Conservation (phyloP, 2,329 filamentous ascomycete species). For the Neonectria coccinea region DNA sequence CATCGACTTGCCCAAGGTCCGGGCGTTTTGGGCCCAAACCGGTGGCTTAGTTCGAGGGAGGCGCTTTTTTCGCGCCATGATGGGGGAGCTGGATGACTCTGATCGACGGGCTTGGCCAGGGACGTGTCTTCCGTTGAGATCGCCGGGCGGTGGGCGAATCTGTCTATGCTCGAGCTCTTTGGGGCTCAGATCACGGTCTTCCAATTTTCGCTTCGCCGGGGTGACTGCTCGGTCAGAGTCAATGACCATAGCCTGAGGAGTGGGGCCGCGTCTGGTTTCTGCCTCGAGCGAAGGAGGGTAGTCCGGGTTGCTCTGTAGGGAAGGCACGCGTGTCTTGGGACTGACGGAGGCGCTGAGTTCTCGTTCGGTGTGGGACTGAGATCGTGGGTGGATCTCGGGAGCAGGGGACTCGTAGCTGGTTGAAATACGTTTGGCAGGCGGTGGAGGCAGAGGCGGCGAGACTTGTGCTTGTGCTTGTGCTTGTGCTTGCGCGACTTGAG, state of each 20-base stretch:
- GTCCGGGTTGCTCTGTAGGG: slow-evolving; percentile 60
- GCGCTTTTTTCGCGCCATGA: slow-evolving; percentile 55
- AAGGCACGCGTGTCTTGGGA: slow-evolving; percentile 76
- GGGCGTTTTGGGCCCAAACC: slow-evolving; percentile 61
- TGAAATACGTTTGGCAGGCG: slow-evolving; percentile 56
- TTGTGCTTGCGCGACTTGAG: slow-evolving; percentile 47
- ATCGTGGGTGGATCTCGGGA: slow-evolving; percentile 59
- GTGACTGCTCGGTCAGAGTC: slow-evolving; percentile 50
- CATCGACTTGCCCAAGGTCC: slow-evolving; percentile 49
- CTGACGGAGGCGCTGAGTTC: slow-evolving; percentile 81
- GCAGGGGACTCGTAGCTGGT: slow-evolving; percentile 58
- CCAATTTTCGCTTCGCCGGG: slow-evolving; percentile 56
- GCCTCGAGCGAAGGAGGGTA: slow-evolving; percentile 42
- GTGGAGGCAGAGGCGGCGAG: slow-evolving; percentile 52
- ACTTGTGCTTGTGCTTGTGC: slow-evolving; percentile 48
- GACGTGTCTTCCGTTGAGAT: slow-evolving; percentile 57
- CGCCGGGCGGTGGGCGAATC: slow-evolving; percentile 61
- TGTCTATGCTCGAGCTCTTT: slow-evolving; percentile 64
- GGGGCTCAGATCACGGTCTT: slow-evolving; percentile 57
- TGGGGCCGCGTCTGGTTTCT: slow-evolving; percentile 41
- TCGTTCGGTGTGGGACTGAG: slow-evolving; percentile 70
- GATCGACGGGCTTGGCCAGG: slow-evolving; percentile 39
- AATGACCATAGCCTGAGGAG: slow-evolving; percentile 46
- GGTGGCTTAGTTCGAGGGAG: slow-evolving; percentile 55
- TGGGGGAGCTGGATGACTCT: slow-evolving; percentile 47